Conservation (phyloP, 2,329 filamentous ascomycete genomes). For the Dendryphion nanum region DNA sequence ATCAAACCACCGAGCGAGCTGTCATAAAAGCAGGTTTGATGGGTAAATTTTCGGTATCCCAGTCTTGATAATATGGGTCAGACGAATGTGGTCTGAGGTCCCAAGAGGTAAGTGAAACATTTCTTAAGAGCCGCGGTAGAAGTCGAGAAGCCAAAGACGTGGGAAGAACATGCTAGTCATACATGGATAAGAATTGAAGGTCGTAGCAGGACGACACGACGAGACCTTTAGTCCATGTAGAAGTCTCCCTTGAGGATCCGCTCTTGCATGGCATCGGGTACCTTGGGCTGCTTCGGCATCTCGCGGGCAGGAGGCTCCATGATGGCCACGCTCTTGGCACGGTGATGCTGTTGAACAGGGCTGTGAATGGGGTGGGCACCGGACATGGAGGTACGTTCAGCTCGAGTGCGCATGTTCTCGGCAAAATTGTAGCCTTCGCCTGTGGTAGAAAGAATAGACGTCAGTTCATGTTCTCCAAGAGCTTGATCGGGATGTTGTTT, state of each 20-base stretch:
- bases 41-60: not conserved
- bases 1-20: not conserved
- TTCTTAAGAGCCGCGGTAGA: too few species aligned
- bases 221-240: constrained; percentile 84
- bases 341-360: constrained; percentile 52
- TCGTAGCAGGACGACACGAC: too few species aligned
- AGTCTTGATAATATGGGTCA: too few species aligned
- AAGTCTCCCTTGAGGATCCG: constrained; percentile 97
- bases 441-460: constrained; percentile 58
- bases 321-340: constrained; percentile 66
- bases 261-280: constrained; percentile 91
- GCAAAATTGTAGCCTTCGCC: constrained; percentile 97
- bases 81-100: too few species aligned
- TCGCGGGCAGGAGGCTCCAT: constrained; percentile 58
- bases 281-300: constrained; percentile 57
- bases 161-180: constrained; percentile 10
- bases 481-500: constrained; percentile 28
- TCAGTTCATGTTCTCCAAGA: constrained; percentile 60
- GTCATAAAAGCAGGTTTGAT: too few species aligned
- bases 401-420: constrained; percentile 88
- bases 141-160: too few species aligned
- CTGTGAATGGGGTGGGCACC: constrained; percentile 41
- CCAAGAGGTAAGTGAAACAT: too few species aligned
- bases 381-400: constrained; percentile 69
- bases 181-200: too few species aligned